A percentile compares a stretch with the other conserved stretches of the same genome.
Conservation (phyloP, 2,329 filamentous ascomycete species). For the Venturia effusa region DNA sequence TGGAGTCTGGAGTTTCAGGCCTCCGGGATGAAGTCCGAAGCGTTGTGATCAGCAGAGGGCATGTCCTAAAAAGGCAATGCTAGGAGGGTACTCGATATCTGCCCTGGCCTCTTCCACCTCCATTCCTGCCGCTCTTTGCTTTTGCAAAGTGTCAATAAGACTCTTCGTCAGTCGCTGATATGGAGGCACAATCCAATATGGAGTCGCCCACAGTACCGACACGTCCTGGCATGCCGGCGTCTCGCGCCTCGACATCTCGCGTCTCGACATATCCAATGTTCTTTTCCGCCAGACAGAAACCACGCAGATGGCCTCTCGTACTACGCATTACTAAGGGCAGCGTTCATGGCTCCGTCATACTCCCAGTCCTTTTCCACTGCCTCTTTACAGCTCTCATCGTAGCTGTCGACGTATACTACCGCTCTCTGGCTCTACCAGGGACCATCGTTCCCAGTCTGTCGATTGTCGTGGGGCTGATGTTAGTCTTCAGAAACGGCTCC, state of each 20-base stretch:
- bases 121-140: neutral
- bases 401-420: slow-evolving; percentile 43
- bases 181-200: neutral
- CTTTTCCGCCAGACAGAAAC: slow-evolving; percentile 34
- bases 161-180: neutral
- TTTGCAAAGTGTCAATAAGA: neutral
- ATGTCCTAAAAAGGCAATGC: neutral
- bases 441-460: slow-evolving; percentile 52
- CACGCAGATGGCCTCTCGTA: slow-evolving; percentile 49
- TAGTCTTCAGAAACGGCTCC: slow-evolving; percentile 56
- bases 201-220: neutral
- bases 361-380: slow-evolving; percentile 47
- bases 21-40: neutral
- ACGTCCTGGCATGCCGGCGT: neutral
- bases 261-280: slow-evolving; percentile 26
- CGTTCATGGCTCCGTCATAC: slow-evolving; percentile 46
- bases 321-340: slow-evolving; percentile 55
- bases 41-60: neutral
- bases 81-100: neutral
- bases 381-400: slow-evolving; percentile 48
- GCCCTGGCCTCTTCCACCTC: neutral
- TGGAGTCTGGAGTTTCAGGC: neutral
- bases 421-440: slow-evolving; percentile 42
- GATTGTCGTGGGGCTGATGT: slow-evolving; percentile 57
- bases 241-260: slow-evolving; percentile 7